A percentile compares a stretch with the other conserved stretches of the same genome.
Evolutionary conservation across 2,329 filamentous ascomycete species (phyloP).

Genomic region (Colletotrichum zoysiae): DNA sequence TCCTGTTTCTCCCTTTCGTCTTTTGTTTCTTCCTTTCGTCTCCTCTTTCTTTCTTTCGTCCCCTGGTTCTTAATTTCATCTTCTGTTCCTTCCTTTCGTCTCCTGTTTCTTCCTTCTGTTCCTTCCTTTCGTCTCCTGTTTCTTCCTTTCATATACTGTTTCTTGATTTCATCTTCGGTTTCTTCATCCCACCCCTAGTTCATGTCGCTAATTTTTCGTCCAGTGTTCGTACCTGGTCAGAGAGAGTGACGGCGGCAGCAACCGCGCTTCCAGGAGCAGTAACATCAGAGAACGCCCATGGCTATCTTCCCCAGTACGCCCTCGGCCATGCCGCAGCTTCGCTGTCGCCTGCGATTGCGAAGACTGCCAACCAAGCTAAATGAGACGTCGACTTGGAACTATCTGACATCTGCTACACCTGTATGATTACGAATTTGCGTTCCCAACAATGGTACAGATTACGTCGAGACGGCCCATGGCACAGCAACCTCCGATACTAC

Average conservation of each 20-base stretch:
- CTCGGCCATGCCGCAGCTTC: slow-evolving; percentile 65
- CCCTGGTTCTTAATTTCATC: too few relatives aligned
- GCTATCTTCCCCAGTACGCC: slow-evolving; percentile 65
- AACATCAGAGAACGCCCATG: slow-evolving; percentile 66
- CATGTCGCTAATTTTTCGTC: background rate
- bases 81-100: too few relatives aligned
- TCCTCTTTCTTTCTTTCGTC: too few relatives aligned
- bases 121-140: too few relatives aligned
- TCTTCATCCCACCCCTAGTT: background rate
- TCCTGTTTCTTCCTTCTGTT: too few relatives aligned
- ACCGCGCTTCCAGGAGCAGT: slow-evolving; percentile 61
- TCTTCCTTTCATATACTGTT: too few relatives aligned
- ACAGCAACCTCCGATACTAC: slow-evolving; percentile 12
- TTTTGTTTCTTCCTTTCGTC: too few relatives aligned
- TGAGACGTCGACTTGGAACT: slow-evolving; percentile 3
- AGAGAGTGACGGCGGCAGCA: slow-evolving; percentile 64
- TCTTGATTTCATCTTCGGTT: too few relatives aligned
- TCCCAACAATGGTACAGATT: slow-evolving; percentile 23
- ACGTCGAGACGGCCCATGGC: slow-evolving; percentile 8
- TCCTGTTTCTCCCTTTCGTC: too few relatives aligned
- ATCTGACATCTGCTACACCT: slow-evolving; percentile 19
- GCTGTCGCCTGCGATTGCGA: slow-evolving; percentile 59
- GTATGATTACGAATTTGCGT: slow-evolving; percentile 24
- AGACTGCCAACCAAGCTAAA: slow-evolving; percentile 49
- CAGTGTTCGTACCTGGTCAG: slow-evolving; percentile 38